phyloP scores from a whole-genome alignment of 306 rosid species.

The Citrullus colocynthis region DNA sequence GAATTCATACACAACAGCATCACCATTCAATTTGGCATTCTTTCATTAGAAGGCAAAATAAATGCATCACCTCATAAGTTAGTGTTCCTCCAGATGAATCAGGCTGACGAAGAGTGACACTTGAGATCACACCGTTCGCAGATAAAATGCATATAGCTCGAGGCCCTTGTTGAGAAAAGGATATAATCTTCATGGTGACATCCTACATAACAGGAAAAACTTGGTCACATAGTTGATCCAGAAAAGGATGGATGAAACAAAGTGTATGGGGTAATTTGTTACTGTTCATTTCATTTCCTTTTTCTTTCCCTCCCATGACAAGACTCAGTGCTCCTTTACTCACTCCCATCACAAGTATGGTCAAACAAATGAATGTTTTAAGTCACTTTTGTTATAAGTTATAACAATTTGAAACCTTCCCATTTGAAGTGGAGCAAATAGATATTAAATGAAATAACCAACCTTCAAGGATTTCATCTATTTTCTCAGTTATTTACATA shows the following conservation, averaged over 20 bases:
- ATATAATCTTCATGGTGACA: constrained; percentile 89
- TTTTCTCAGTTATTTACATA: neutral
- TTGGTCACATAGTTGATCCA: constrained; percentile 5
- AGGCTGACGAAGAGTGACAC: constrained; percentile 94
- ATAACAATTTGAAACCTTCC: neutral
- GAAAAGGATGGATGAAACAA: neutral
- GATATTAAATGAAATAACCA: neutral
- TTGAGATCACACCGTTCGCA: constrained; percentile 84
- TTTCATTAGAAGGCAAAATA: neutral
- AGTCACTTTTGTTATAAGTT: neutral
- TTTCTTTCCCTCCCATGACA: neutral
- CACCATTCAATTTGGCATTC: neutral
- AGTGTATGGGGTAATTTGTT: neutral
- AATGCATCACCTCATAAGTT: constrained; percentile 59
- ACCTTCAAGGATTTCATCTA: neutral
- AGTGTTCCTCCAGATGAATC: constrained; percentile 74
- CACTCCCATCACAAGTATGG: neutral
- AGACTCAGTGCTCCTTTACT: neutral
- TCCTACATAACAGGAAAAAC: constrained; percentile 38
- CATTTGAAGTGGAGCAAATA: neutral
- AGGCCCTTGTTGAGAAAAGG: constrained; percentile 97
- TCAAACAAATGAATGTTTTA: neutral
- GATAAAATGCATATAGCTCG: constrained; percentile 84
- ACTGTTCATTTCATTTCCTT: neutral
- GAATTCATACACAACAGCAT: neutral